phyloP scores from a whole-genome alignment of 2,329 filamentous ascomycete species.

The Septoria petroselini region DNA sequence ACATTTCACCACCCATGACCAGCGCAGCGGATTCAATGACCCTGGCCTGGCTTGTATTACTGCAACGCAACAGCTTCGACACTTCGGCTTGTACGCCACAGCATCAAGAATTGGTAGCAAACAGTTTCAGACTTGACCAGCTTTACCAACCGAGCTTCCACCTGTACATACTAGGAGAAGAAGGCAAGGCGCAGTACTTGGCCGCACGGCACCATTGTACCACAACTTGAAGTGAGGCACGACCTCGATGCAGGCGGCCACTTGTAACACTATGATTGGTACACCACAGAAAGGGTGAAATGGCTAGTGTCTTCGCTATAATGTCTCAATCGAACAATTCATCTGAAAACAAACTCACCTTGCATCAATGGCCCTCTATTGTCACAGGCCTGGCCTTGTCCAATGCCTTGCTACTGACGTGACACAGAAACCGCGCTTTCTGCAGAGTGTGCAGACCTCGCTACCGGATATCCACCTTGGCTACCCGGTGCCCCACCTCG shows the following conservation, averaged over 20 bases:
- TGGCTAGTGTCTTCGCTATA: constrained; percentile 12
- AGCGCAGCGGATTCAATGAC: constrained; percentile 5
- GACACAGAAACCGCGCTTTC: no score
- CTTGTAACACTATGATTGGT: constrained; percentile 11
- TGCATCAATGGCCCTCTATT: neutral
- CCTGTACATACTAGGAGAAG: constrained; percentile 16
- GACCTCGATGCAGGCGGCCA: constrained; percentile 8
- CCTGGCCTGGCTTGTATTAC: constrained; percentile 17
- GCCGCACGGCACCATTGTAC: constrained; percentile 8
- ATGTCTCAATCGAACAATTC: constrained; percentile 15
- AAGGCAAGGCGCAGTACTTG: constrained; percentile 11
- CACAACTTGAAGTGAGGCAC: constrained; percentile 4
- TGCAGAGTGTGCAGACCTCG: no score
- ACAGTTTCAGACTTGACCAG: constrained; percentile 4
- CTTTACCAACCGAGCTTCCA: constrained; percentile 12
- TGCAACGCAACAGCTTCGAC: constrained; percentile 14
- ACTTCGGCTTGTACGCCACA: constrained; percentile 15
- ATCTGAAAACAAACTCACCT: neutral
- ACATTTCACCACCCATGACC: constrained; percentile 27
- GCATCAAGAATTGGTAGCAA: constrained; percentile 7
- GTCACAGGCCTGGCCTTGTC: no score
- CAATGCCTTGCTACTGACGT: no score
- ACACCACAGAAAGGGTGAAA: constrained; percentile 6
- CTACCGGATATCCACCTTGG: no score
- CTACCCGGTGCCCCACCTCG: no score